phyloP scores from a whole-genome alignment of 805 yeast species.

The Priceomyces fermenticarens region DNA sequence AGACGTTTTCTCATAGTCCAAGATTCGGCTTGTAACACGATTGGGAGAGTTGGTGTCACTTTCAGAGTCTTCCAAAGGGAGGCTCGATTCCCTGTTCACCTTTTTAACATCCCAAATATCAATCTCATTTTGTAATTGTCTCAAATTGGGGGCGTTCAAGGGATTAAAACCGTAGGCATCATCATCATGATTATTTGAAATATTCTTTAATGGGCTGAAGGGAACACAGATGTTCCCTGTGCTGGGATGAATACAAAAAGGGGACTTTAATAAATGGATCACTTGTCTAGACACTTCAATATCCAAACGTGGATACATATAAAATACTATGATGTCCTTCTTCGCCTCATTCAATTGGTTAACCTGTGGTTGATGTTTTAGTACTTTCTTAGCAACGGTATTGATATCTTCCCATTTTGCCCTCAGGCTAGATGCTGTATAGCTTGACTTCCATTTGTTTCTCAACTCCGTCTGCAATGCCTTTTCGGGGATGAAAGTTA shows the following conservation, averaged over 20 bases:
- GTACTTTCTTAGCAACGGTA: slow-evolving; percentile 42
- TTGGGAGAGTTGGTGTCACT: slow-evolving; percentile 12
- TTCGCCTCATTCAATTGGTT: slow-evolving; percentile 61
- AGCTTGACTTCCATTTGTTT: slow-evolving; percentile 51
- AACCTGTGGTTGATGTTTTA: slow-evolving; percentile 46
- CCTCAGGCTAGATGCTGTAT: slow-evolving; percentile 38
- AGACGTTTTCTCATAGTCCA: slow-evolving; percentile 62
- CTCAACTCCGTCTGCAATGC: slow-evolving; percentile 50
- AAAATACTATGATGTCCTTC: slow-evolving; percentile 76
- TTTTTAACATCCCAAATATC: slow-evolving; percentile 45
- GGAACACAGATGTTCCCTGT: slow-evolving; percentile 97
- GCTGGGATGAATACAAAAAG: slow-evolving; percentile 94
- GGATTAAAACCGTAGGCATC: slow-evolving; percentile 68
- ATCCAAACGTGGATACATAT: slow-evolving; percentile 89
- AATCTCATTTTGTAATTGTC: slow-evolving; percentile 60
- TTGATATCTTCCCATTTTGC: slow-evolving; percentile 83
- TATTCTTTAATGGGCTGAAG: slow-evolving; percentile 47
- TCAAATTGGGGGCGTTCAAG: slow-evolving; percentile 70
- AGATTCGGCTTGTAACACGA: slow-evolving; percentile 11
- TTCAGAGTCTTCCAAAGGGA: slow-evolving; percentile 20
- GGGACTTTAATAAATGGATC: slow-evolving; percentile 90
- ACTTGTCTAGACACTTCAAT: slow-evolving; percentile 87
- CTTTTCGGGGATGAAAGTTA: slow-evolving; percentile 62
- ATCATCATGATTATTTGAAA: slow-evolving; percentile 30
- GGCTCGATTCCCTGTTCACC: slow-evolving; percentile 25